Evolutionary conservation across 2,329 filamentous ascomycete species (phyloP), one percentile per base, ranked within the genome.

Genomic region (Botrytis deweyae): DNA sequence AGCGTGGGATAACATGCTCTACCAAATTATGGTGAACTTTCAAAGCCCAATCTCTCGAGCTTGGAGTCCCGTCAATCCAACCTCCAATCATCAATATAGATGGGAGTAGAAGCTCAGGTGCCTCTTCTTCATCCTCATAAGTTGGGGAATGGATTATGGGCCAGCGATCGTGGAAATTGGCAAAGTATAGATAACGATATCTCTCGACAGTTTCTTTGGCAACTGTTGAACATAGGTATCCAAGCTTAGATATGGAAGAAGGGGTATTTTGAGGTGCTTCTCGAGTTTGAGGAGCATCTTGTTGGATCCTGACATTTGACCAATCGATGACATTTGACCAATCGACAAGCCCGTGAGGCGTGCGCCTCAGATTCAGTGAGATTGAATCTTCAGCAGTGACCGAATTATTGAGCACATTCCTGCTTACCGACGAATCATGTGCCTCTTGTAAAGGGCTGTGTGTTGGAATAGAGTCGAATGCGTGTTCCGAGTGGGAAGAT

Each of bases 101-200:
- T 0, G 77, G 78, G 0, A 80, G 70, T 4, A 82, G 29, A 6
- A 78, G 33, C 2, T 80, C 70, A 3, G 82, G 78, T 36, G 79
- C 79, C 22, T 73, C 79, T 36, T 42, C 62, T 29, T 42, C 80
- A 38, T 76, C 79, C 55, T 79, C 80, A 68, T 82, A 82, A 0
- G 80, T 77, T 0, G 84, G 83, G 0, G 78, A 79, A 74, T 85
- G 84, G 6, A 86, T 76, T 3, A 85, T 77, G 9, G 85, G 82
- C 80, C 84, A 86, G 0, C 80, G 80, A 42, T 83, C 79, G 72
- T 86, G 84, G 44, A 85, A 84, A 0, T 80, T 74, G 0, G 78
- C 78, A n/a, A 86, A 81, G 52, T 85, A 87, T 0, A 80, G 77
- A 10, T 82, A 77, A 29, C 74, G 36, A 72, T 75, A 79, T 55